These are phyloP conservation scores for Alloteropsis semialata DNA, from an alignment of 176 grass and related monocot species.

Conservation along the genomic window DNA sequence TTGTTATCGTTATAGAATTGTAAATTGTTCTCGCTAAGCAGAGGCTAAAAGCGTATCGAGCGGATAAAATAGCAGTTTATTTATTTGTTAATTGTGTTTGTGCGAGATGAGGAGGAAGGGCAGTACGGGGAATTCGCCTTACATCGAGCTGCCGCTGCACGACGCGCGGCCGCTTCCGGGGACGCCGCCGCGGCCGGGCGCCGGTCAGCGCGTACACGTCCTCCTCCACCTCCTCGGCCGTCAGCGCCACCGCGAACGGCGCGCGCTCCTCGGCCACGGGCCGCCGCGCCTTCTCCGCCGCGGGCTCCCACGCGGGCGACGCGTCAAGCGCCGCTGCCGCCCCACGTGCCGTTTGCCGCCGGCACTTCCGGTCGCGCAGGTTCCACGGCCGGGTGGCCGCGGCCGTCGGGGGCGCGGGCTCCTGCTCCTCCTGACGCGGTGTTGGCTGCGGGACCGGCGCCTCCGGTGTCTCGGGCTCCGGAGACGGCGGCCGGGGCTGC, in stretches of 20 bases:
- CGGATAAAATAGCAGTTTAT: background rate
- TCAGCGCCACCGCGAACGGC: conserved; percentile 57
- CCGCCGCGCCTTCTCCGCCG: background rate
- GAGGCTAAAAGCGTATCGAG: conserved; percentile 32
- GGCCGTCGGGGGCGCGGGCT: background rate
- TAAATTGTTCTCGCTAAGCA: background rate
- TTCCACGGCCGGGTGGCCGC: conserved; percentile 57
- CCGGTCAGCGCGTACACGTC: conserved; percentile 95
- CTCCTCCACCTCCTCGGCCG: conserved; percentile 87
- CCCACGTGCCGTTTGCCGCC: conserved; percentile 17
- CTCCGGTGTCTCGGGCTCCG: background rate
- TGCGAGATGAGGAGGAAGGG: conserved; percentile 21
- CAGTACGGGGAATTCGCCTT: conserved; percentile 44
- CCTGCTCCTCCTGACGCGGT: background rate
- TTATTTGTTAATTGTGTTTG: background rate
- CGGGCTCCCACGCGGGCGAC: background rate
- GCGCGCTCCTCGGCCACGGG: conserved; percentile 1
- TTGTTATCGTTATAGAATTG: background rate
- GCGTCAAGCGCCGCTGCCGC: background rate
- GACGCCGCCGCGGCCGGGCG: conserved; percentile 80
- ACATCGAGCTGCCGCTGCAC: conserved; percentile 94
- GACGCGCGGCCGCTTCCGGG: conserved; percentile 68
- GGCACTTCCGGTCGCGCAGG: conserved; percentile 64
- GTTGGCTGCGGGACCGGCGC: background rate
- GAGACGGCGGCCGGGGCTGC: background rate